phyloP scores from a whole-genome alignment of 306 rosid species.

The Argentina anserina region DNA sequence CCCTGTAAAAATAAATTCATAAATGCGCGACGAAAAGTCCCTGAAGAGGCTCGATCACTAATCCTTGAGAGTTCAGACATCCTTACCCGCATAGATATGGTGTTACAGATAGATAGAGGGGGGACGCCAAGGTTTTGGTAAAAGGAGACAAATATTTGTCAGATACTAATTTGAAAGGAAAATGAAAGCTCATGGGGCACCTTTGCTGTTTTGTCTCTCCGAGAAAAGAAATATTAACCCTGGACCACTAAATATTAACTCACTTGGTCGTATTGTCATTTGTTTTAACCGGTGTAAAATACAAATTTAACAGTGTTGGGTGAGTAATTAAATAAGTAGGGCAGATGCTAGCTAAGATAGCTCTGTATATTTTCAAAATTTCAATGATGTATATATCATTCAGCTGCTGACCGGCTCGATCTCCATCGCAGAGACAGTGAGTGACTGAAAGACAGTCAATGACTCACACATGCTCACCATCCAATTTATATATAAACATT shows the following conservation, averaged over 20 bases:
- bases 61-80: not conserved
- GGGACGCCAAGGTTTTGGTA: not conserved
- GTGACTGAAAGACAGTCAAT: not conserved
- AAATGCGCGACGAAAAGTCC: not conserved
- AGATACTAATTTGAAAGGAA: conserved; percentile 15
- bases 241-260: conserved; percentile 17
- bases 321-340: not conserved
- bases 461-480: not conserved
- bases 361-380: not conserved
- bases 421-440: not conserved
- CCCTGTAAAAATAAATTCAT: not conserved
- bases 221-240: not conserved
- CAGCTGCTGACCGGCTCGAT: not conserved
- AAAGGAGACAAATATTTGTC: conserved; percentile 21
- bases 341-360: not conserved
- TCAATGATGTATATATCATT: not conserved
- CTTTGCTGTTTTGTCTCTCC: conserved; percentile 2
- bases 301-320: not conserved
- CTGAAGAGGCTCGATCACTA: not conserved
- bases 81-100: not conserved
- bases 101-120: not conserved
- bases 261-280: not conserved
- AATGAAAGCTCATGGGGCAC: conserved; percentile 27
- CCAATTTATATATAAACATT: too few species aligned
- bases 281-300: not conserved